Evolutionary conservation across 192 early-diverging fungal genomes (phyloP), one percentile per base, ranked within the genome.

Genomic region (Coemansia sp.): DNA sequence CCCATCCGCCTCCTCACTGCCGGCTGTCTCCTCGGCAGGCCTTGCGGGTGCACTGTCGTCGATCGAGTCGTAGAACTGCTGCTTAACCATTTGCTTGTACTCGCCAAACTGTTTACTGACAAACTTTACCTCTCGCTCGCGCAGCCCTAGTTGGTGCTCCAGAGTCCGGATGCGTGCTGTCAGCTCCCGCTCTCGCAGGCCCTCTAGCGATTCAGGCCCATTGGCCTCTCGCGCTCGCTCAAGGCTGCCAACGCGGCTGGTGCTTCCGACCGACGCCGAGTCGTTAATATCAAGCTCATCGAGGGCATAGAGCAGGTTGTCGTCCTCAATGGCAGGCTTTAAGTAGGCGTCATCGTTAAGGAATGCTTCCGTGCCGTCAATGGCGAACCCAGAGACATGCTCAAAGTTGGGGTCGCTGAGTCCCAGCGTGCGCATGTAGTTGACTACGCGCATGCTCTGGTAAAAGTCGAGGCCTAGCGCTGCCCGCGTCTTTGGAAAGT

Each of bases 391-490:
- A 2, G 76, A 58, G 4, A 55, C 63, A 4, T 40, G 46, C 11
- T 37, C 68, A 63, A 70, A 70, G 39, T 56, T 69, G 14, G 65
- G 67, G 24, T 62, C 61, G 43, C 24, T 60, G 26, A 64, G 41
- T n/a, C 58, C 68, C 68, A 65, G 62, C 4, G 54, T 63, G 53
- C 81, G 71, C 27, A 82, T 79, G 56, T 82, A 82, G 72, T 82
- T 82, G 35, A 82, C 68, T 7, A 70, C 58, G 17, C 81, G 71
- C 71, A 82, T 78, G 58, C 88, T 87, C 40, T 87, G 87, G 82
- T 97, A 97, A 68, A 95, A 95, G 59, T 95, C 92, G 14, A 97
- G 83, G 17, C 71, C 33, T 15, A 70, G 60, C 5, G 29, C 40
- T 0, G 63, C 54, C 5, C 84, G 76, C 2, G 76, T 70, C 24